A percentile compares a stretch with the other conserved stretches of the same genome.
phyloP scores from a whole-genome alignment of 2,329 filamentous ascomycete species.

The Epichloe sp. region DNA sequence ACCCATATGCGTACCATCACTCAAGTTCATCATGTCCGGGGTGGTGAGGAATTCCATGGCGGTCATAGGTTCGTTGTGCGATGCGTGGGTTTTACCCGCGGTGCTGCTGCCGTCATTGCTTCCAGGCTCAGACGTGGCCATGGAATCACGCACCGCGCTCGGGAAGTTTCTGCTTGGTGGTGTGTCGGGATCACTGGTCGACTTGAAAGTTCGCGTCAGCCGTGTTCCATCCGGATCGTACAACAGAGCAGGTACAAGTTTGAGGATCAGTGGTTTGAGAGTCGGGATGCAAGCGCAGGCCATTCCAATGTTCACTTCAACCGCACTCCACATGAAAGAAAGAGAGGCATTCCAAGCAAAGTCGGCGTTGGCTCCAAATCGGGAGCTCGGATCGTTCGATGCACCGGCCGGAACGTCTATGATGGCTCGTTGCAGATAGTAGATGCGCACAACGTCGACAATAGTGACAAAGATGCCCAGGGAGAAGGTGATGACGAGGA shows the following conservation, averaged over 20 bases:
- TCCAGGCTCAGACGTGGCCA: background rate
- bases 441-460: slow-evolving; percentile 80
- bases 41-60: slow-evolving; percentile 35
- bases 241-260: slow-evolving; percentile 43
- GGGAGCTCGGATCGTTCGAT: slow-evolving; percentile 24
- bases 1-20: slow-evolving; percentile 6
- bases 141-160: background rate
- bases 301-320: slow-evolving; percentile 85
- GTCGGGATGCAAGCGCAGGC: slow-evolving; percentile 88
- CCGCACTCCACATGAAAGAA: slow-evolving; percentile 85
- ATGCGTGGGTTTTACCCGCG: background rate
- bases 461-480: slow-evolving; percentile 79
- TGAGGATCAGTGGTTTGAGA: slow-evolving; percentile 70
- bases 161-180: slow-evolving; percentile 11
- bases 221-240: slow-evolving; percentile 35
- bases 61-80: slow-evolving; percentile 18
- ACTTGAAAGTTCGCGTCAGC: slow-evolving; percentile 13
- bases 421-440: slow-evolving; percentile 70
- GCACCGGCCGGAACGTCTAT: slow-evolving; percentile 24
- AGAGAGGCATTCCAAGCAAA: slow-evolving; percentile 66
- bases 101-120: background rate
- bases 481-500: slow-evolving; percentile 73
- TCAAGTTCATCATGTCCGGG: slow-evolving; percentile 18
- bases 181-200: slow-evolving; percentile 17
- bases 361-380: slow-evolving; percentile 38